phyloP scores from a whole-genome alignment of 2,329 filamentous ascomycete species.

The Sporothrix euskadiensis region DNA sequence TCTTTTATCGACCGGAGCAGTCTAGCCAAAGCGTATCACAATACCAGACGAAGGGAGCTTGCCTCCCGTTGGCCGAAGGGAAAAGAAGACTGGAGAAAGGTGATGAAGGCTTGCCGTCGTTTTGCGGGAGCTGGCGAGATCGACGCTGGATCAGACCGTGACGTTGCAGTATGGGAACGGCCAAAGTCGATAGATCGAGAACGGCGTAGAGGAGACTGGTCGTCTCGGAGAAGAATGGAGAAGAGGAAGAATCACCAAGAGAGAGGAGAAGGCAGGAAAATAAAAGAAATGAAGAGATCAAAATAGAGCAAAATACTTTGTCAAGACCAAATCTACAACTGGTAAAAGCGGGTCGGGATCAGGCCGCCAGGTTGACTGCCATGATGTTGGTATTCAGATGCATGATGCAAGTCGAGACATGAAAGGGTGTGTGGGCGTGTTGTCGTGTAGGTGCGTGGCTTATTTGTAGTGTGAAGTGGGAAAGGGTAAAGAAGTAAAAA shows the following conservation, averaged over 20 bases:
- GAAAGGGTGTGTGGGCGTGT: background rate
- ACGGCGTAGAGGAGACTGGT: background rate
- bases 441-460: background rate
- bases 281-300: background rate
- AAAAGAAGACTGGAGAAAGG: background rate
- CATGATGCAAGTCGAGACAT: background rate
- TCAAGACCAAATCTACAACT: background rate
- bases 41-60: background rate
- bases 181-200: background rate
- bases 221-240: background rate
- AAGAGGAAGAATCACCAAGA: background rate
- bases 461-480: background rate
- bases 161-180: slow-evolving; percentile 17
- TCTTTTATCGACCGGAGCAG: slow-evolving; percentile 10
- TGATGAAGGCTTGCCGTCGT: slow-evolving; percentile 3
- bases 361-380: background rate
- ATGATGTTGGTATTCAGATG: background rate
- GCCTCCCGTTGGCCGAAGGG: background rate
- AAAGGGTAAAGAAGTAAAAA: background rate
- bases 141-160: slow-evolving; percentile 23
- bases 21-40: background rate
- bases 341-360: background rate
- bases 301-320: background rate
- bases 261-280: background rate
- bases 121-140: slow-evolving; percentile 26